A percentile compares a stretch with the other conserved stretches of the same genome.
Conservation (phyloP, 169 alveolate species). For the Plasmodium falciparum region DNA sequence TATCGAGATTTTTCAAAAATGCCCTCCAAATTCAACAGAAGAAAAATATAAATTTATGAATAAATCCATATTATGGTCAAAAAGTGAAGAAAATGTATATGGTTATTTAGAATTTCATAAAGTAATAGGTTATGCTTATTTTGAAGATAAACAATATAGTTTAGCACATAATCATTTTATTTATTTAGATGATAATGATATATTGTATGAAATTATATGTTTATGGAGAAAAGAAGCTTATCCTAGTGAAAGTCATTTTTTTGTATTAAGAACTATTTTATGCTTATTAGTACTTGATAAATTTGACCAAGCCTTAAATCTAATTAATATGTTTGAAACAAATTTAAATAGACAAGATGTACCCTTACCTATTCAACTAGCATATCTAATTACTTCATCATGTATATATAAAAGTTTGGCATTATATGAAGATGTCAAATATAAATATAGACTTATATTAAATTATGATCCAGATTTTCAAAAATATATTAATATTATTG, state of each 20-base stretch:
- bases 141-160: conserved; percentile 56
- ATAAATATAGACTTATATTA: conserved; percentile 72
- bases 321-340: conserved; percentile 45
- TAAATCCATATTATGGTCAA: conserved; percentile 60
- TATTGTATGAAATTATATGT: conserved; percentile 31
- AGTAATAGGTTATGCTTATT: conserved; percentile 57
- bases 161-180: conserved; percentile 76
- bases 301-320: conserved; percentile 38
- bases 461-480: conserved; percentile 73
- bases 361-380: conserved; percentile 57
- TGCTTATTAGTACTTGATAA: conserved; percentile 54
- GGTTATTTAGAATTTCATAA: conserved; percentile 70
- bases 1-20: conserved; percentile 61
- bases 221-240: conserved; percentile 64
- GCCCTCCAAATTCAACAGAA: conserved; percentile 72
- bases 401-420: conserved; percentile 31
- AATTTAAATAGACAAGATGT: conserved; percentile 59
- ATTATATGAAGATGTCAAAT: conserved; percentile 74
- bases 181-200: conserved; percentile 52
- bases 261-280: conserved; percentile 61
- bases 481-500: conserved; percentile 35
- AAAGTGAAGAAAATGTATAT: conserved; percentile 32
- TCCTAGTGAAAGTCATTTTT: conserved; percentile 67
- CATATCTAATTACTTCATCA: conserved; percentile 52
- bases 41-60: conserved; percentile 77